Conservation (phyloP, 1,284 basidiomycete species). For the Rhodotorula sp. region DNA sequence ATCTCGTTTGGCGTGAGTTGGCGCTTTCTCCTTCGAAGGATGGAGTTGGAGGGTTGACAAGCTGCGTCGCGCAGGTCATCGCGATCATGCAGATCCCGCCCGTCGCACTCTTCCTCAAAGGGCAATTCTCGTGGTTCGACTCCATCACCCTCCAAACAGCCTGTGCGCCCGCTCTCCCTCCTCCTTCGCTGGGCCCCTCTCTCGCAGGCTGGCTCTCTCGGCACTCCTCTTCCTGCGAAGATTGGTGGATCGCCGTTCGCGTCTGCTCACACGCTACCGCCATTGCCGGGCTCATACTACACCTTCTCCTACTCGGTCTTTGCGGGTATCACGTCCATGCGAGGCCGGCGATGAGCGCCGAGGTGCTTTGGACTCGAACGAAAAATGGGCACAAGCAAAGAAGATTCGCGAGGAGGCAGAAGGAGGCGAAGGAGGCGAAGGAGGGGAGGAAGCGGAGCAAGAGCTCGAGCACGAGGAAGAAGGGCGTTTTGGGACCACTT, state of each 20-base stretch:
- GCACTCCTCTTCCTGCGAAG: not conserved
- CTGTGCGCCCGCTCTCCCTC: not conserved
- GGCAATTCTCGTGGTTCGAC: conserved; percentile 7
- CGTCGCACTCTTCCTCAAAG: conserved; percentile 12
- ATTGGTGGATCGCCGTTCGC: conserved; percentile 2
- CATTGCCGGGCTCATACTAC: not conserved
- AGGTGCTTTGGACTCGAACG: not conserved
- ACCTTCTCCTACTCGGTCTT: conserved; percentile 9
- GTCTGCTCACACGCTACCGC: not conserved
- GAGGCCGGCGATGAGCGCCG: not conserved
- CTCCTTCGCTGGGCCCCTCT: too few relatives aligned
- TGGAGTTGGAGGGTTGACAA: too few relatives aligned
- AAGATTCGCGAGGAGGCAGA: not conserved
- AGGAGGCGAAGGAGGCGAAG: not conserved
- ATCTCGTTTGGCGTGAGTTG: conserved; percentile 14
- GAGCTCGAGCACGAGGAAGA: not conserved
- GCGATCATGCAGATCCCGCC: conserved; percentile 25
- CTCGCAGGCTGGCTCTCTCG: not conserved
- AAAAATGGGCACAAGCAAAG: not conserved
- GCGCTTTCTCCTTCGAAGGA: not conserved
- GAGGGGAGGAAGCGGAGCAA: not conserved
- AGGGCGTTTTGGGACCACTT: not conserved
- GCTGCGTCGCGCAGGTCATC: not conserved
- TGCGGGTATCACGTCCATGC: conserved; percentile 3
- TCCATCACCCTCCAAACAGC: conserved; percentile 8